Percentiles rank a stretch among this genome's conserved stretches.
Evolutionary conservation across 2,329 filamentous ascomycete genomes (phyloP).

Genomic region (Hawksworthiomyces lignivorus): DNA sequence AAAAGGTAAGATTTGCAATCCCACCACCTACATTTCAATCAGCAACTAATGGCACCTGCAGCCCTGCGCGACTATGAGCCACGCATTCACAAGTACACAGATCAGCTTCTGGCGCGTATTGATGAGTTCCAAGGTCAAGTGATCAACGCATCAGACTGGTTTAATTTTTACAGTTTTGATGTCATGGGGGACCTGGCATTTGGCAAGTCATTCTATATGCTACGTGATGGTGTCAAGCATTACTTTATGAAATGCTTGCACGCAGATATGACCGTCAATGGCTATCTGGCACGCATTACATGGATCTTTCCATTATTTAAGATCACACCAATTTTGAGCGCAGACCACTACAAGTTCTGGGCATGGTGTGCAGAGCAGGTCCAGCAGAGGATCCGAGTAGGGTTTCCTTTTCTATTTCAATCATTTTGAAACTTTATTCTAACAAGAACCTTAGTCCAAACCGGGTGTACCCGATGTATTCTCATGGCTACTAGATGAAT

Average conservation of each 20-base stretch:
- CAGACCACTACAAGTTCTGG: conserved; percentile 13
- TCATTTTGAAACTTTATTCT: neutral
- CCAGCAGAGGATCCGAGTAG: conserved; percentile 4
- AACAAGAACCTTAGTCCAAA: neutral
- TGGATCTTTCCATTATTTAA: conserved; percentile 17
- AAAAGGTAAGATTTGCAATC: neutral
- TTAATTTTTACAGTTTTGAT: conserved; percentile 25
- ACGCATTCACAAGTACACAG: conserved; percentile 15
- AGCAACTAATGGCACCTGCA: neutral
- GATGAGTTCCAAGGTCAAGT: conserved; percentile 7
- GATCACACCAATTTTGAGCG: conserved; percentile 11
- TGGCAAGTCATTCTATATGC: conserved; percentile 24
- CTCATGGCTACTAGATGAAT: conserved; percentile 9
- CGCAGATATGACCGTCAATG: conserved; percentile 15
- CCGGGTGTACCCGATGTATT: conserved; percentile 9
- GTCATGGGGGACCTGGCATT: conserved; percentile 27
- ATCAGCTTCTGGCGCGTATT: conserved; percentile 17
- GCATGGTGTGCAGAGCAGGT: conserved; percentile 12
- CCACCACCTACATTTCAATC: neutral
- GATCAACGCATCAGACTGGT: conserved; percentile 20
- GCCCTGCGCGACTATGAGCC: conserved; percentile 20
- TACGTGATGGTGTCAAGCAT: conserved; percentile 16
- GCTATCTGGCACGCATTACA: conserved; percentile 13
- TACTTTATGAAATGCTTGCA: conserved; percentile 14
- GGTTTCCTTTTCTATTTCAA: too few relatives aligned